These are phyloP conservation scores for Colletotrichum camelliae DNA, from an alignment of 2,329 filamentous ascomycete species.

Conservation along the genomic window DNA sequence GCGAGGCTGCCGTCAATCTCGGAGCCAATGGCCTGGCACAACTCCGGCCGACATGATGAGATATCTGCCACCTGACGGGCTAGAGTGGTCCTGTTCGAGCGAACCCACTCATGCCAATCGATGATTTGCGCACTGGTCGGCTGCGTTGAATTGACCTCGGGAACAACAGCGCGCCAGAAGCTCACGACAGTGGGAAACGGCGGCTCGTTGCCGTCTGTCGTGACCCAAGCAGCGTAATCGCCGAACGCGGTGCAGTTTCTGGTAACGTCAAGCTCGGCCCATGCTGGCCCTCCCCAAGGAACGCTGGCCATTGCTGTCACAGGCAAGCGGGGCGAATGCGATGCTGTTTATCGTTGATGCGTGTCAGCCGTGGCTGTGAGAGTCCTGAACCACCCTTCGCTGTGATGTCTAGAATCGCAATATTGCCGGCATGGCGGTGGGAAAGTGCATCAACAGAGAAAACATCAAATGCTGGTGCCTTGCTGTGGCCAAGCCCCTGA, in stretches of 20 bases:
- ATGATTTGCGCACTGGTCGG: background rate
- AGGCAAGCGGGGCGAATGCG: too few relatives aligned
- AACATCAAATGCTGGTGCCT: background rate
- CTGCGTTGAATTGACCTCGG: background rate
- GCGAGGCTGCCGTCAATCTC: slow-evolving; percentile 1
- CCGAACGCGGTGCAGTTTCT: slow-evolving; percentile 1
- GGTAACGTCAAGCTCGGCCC: background rate
- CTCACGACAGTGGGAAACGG: background rate
- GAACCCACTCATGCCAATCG: slow-evolving; percentile 17
- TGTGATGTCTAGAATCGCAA: background rate
- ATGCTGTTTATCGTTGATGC: background rate
- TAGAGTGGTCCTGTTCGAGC: background rate
- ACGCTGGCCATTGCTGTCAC: background rate
- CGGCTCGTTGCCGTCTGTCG: background rate
- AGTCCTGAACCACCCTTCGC: background rate
- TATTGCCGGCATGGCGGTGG: too few relatives aligned
- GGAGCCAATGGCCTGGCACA: slow-evolving; percentile 3
- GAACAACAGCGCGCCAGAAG: slow-evolving; percentile 8
- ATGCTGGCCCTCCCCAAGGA: background rate
- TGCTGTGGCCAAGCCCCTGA: background rate
- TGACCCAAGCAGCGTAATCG: slow-evolving; percentile 12
- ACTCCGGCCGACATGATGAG: background rate
- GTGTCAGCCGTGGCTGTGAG: background rate
- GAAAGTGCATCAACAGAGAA: background rate
- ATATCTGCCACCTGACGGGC: background rate